Evolutionary conservation across 2,329 filamentous ascomycete genomes (phyloP), one percentile per base, ranked within the genome.

Genomic region (Fusarium verticillioides): DNA sequence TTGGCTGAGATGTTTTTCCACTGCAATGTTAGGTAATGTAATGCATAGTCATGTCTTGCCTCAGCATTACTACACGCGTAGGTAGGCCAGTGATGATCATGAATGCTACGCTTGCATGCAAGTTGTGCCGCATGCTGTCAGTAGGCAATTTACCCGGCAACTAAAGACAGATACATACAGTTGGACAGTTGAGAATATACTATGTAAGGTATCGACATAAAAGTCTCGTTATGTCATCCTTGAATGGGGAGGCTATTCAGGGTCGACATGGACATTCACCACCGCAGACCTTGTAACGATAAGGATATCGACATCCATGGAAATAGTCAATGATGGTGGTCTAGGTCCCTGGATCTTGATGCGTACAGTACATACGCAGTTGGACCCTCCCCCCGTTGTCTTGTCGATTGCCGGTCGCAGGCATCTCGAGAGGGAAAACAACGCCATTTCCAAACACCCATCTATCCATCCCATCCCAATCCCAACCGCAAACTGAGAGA

Each of bases 11-110:
- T 52, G 26, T 62, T 63, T 56, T 43, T 16, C 32, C 36, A 18
- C 34, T 36, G 15, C 15, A 36, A 37, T 37, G 43, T 19, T 21
- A 21, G 21, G 44, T 28, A 44, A 44, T 53, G 34, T 44, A 42
- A 47, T 62, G 64, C 42, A 54, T 63, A 52, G 63, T 72, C 59
- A 46, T 73, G 30, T 70, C 60, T 73, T 73, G 69, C 54, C 70
- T 65, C 64, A 69, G 64, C 64, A 57, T 73, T 68, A 59, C 37
- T 70, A 56, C 26, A 72, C 30, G 36, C 34, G 32, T 47, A 66
- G 44, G 34, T 67, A 42, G 34, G 23, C 57, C 37, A 59, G 42
- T 46, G 39, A 63, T 49, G 57, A 47, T 28, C 50, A 65, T 42
- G 52, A 52, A 66, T 70, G 61, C 26, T 60, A 70, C 49, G 42